Evolutionary conservation across 768 basidiomycete species (phyloP), one percentile per base, ranked within the genome.

Genomic region (Boletales sp.): DNA sequence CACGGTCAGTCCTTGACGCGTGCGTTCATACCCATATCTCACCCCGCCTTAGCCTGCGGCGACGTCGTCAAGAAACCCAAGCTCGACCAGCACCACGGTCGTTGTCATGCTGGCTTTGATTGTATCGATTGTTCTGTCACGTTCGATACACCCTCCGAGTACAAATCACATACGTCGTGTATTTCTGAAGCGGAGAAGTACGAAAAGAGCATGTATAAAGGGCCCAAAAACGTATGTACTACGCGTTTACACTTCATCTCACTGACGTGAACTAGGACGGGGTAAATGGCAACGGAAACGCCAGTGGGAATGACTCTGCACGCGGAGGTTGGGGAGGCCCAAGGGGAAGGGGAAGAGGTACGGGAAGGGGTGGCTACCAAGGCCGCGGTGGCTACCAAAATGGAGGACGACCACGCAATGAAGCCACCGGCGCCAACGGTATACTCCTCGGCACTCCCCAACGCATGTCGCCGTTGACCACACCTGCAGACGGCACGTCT

Each of bases 41-140:
- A 25, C 11, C 10, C 21, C 15, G 28, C 21, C 2, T 21, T 51
- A 90, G 90, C 66, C 33, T 96, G 94, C 66, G 72, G 78, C 45
- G 94, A 96, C 57, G 85, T 91, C 10, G 84, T 95, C 28, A 96
- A 92, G 69, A 96, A 96, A 62, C 94, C 94, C 12, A 93, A 94
- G 67, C 78, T 96, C 1, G 91, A 95, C 67, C 81, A 85, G 63
- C 93, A 95, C 60, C 56, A 65, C 41, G 64, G 60, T 28, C 72
- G 77, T 40, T 92, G 88, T 60, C 72, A 82, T 48, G 58, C 79
- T 2, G 80, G 84, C 8, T 87, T 90, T 58, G 87, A 87, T 60
- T 90, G 89, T 63, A 81, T 92, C 62, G 93, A 96, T 63, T 96
- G 93, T 68, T 86, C 83, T n/a, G 86, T 77, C 44, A 87, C 88